phyloP scores from a whole-genome alignment of 768 basidiomycete genomes.

The Trametes cingulata region DNA sequence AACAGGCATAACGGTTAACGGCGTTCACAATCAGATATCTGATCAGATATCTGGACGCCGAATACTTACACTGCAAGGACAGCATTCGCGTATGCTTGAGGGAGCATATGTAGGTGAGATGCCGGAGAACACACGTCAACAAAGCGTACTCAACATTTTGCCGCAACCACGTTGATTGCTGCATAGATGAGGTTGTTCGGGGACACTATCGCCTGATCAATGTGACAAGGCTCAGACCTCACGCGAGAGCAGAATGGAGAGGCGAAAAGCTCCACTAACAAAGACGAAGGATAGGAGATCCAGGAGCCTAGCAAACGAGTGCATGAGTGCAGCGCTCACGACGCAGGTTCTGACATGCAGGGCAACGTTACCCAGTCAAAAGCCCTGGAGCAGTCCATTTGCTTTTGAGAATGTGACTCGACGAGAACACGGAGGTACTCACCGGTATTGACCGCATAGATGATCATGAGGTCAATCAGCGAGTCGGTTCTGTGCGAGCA shows the following conservation, averaged over 20 bases:
- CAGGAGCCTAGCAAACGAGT: background rate
- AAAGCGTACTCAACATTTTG: background rate
- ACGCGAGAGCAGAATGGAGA: background rate
- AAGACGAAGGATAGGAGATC: background rate
- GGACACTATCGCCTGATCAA: background rate
- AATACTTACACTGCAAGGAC: slow-evolving; percentile 2
- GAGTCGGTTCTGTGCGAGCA: background rate
- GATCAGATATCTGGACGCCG: too few species aligned
- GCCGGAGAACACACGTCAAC: background rate
- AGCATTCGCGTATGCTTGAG: background rate
- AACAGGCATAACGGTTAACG: too few species aligned
- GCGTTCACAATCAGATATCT: too few species aligned
- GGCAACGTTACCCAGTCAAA: background rate
- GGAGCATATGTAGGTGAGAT: background rate
- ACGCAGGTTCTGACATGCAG: background rate
- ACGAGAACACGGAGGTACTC: background rate
- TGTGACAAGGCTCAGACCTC: background rate
- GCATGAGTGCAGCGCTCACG: background rate
- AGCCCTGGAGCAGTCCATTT: background rate
- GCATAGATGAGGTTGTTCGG: background rate
- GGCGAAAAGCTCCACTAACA: background rate
- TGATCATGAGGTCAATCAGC: background rate
- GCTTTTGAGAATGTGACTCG: background rate
- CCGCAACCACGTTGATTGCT: background rate
- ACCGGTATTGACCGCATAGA: slow-evolving; percentile 4